phyloP scores from a whole-genome alignment of 2,329 filamentous ascomycete species.

The Thielaviopsis ethacetica region DNA sequence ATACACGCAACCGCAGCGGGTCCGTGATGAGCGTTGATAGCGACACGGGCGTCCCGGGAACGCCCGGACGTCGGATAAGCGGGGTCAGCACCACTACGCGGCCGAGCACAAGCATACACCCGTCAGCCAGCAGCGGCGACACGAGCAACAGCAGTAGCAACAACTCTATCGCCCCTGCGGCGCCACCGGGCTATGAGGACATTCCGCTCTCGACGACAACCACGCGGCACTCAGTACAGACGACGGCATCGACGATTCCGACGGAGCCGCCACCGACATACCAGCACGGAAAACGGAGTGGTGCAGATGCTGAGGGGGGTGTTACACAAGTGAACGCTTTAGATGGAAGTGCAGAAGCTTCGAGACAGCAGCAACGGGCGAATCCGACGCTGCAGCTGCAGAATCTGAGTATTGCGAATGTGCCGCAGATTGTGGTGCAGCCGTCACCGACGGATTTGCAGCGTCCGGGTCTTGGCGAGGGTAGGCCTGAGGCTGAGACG shows the following conservation, averaged over 20 bases:
- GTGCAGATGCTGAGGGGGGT: slow-evolving; percentile 26
- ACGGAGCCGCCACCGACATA: slow-evolving; percentile 33
- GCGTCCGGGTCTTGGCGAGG: slow-evolving; percentile 5
- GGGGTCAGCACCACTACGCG: slow-evolving; percentile 15
- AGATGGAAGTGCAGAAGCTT: slow-evolving; percentile 20
- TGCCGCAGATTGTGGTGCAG: slow-evolving; percentile 44
- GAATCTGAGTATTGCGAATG: slow-evolving; percentile 29
- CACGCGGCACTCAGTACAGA: slow-evolving; percentile 11
- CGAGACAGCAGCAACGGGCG: slow-evolving; percentile 27
- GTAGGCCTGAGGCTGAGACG: neutral
- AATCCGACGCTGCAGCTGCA: slow-evolving; percentile 32
- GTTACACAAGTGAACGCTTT: slow-evolving; percentile 20
- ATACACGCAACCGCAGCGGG: slow-evolving; percentile 32
- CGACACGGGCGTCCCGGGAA: slow-evolving; percentile 21
- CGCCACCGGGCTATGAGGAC: slow-evolving; percentile 9
- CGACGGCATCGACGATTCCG: slow-evolving; percentile 23
- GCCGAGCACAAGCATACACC: neutral
- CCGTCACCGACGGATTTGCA: slow-evolving; percentile 25
- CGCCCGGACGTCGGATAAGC: slow-evolving; percentile 19
- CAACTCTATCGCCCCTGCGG: neutral
- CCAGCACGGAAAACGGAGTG: slow-evolving; percentile 21
- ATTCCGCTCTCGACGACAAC: slow-evolving; percentile 13
- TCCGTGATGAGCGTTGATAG: slow-evolving; percentile 39
- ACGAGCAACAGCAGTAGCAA: neutral
- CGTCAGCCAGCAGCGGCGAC: neutral